A percentile compares a stretch with the other conserved stretches of the same genome.
Evolutionary conservation across 148 eudicot species (phyloP).

Genomic region (Gaultheria prostrata): DNA sequence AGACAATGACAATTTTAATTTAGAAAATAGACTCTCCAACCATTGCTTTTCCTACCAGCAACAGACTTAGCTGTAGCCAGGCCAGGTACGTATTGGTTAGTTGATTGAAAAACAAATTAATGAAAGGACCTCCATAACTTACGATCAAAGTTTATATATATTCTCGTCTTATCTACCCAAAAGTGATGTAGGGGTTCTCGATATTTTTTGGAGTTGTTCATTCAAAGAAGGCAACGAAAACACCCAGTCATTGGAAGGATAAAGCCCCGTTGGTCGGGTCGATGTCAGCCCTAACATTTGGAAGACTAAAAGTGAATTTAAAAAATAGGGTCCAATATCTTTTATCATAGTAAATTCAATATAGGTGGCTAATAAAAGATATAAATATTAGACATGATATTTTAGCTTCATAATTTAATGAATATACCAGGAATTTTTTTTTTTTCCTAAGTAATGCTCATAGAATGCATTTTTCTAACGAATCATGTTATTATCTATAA

Average conservation of each 20-base stretch:
- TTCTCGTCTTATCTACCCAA: background rate
- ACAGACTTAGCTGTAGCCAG: background rate
- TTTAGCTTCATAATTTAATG: no score
- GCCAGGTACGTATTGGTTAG: background rate
- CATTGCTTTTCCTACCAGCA: background rate
- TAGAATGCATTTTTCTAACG: no score
- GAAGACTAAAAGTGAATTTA: no score
- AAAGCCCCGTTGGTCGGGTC: background rate
- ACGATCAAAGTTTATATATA: background rate
- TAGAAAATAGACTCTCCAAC: background rate
- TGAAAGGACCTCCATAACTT: background rate
- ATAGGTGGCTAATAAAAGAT: no score
- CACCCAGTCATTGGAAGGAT: background rate
- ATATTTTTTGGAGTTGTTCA: background rate
- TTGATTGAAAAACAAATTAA: constrained; percentile 2
- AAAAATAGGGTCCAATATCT: no score
- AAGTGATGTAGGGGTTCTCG: background rate
- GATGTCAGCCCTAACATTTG: no score
- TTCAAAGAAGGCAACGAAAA: background rate
- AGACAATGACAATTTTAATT: background rate
- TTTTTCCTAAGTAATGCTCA: no score
- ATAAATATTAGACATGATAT: no score
- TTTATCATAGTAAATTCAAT: no score
- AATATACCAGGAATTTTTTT: no score
- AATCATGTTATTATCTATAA: no score